Conservation (phyloP, 208 protist genomes). For the Trypanosoma vivax region DNA sequence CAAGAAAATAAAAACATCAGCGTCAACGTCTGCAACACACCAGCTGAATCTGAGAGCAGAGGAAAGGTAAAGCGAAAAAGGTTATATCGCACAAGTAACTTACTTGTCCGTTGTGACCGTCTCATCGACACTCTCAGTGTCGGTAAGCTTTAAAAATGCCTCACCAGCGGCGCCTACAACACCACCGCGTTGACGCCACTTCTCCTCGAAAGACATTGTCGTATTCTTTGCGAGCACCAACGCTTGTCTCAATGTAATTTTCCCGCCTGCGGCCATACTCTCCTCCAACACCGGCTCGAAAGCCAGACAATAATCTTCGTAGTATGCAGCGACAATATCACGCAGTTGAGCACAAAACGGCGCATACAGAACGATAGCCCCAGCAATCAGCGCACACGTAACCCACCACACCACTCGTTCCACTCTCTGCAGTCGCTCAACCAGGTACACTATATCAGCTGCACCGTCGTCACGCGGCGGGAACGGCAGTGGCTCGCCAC, state of each 20-base stretch:
- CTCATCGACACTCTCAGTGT: background rate
- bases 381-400: conserved; percentile 20
- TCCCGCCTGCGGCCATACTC: conserved; percentile 13
- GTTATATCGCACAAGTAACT: no score
- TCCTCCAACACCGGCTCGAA: conserved; percentile 38
- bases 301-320: conserved; percentile 29
- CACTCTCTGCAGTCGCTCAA: conserved; percentile 26
- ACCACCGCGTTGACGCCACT: conserved; percentile 39
- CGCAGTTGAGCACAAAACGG: conserved; percentile 27
- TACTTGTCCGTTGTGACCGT: background rate
- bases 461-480: conserved; percentile 30
- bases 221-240: conserved; percentile 58
- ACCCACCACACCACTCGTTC: conserved; percentile 24
- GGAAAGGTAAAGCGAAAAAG: no score
- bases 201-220: conserved; percentile 44
- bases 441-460: conserved; percentile 37
- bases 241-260: conserved; percentile 32
- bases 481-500: conserved; percentile 36
- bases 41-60: no score
- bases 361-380: conserved; percentile 33
- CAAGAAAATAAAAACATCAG: no score
- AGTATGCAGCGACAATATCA: conserved; percentile 22
- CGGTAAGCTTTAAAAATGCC: conserved; percentile 12
- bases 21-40: no score
- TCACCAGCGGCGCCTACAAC: conserved; percentile 22